These are phyloP conservation scores for Ceratobasidium sp. DNA, from an alignment of 1,284 basidiomycete species.

Conservation along the genomic window DNA sequence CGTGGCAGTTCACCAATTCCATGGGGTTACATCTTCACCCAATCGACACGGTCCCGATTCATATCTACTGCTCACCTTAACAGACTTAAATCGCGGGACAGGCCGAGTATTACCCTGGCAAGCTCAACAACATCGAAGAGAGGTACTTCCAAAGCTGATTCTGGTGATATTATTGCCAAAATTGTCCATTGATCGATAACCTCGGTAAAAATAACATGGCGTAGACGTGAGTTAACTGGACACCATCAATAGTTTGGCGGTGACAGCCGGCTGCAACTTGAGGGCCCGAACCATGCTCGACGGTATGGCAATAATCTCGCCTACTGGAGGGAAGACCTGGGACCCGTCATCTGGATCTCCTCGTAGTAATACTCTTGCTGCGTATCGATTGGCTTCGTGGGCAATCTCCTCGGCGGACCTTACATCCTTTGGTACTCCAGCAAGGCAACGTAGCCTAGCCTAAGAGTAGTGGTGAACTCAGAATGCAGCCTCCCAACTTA, in stretches of 20 bases:
- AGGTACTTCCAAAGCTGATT: too few species aligned
- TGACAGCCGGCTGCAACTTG: background rate
- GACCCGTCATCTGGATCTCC: background rate
- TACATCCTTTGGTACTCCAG: background rate
- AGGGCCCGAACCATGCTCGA: background rate
- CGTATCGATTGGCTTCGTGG: background rate
- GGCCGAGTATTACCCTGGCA: too few species aligned
- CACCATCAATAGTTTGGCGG: background rate
- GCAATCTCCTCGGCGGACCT: background rate
- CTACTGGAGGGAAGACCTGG: background rate
- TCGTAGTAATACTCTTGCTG: background rate
- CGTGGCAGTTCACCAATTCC: too few species aligned
- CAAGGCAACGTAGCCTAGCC: background rate
- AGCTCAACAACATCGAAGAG: background rate
- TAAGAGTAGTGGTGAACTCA: background rate
- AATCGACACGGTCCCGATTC: too few species aligned
- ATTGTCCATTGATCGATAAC: too few species aligned
- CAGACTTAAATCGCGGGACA: too few species aligned
- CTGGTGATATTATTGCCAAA: too few species aligned
- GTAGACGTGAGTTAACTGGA: too few species aligned
- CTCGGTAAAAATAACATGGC: too few species aligned
- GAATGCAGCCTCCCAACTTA: background rate
- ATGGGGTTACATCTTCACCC: too few species aligned
- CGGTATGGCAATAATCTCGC: background rate
- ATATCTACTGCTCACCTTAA: too few species aligned